Evolutionary conservation across 352 stramenopile species (phyloP).

Genomic region (Pilasporangium apinafurcum): DNA sequence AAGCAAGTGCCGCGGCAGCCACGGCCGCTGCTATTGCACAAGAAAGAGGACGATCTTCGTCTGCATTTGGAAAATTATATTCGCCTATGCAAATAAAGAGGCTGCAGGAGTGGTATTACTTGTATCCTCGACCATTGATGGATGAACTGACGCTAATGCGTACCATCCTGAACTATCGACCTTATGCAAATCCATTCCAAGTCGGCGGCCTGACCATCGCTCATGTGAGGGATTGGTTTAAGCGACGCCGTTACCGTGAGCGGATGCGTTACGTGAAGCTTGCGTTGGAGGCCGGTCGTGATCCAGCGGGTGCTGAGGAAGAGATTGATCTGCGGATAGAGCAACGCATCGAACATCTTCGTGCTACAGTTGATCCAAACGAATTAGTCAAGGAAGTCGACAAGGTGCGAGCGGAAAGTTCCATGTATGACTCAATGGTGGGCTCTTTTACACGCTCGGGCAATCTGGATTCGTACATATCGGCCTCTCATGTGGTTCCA

Average conservation of each 20-base stretch:
- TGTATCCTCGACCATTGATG: slow-evolving; percentile 64
- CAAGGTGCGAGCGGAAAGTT: slow-evolving; percentile 53
- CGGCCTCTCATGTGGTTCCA: slow-evolving; percentile 43
- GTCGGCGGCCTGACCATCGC: slow-evolving; percentile 49
- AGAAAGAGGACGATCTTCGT: slow-evolving; percentile 48
- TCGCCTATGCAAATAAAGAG: slow-evolving; percentile 70
- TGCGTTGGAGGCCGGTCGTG: slow-evolving; percentile 53
- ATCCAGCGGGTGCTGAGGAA: slow-evolving; percentile 56
- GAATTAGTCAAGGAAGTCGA: slow-evolving; percentile 80
- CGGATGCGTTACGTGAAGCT: slow-evolving; percentile 74
- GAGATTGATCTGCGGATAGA: slow-evolving; percentile 76
- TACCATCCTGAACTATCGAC: slow-evolving; percentile 77
- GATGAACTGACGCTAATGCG: slow-evolving; percentile 83
- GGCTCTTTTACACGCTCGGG: slow-evolving; percentile 50
- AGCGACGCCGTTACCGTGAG: slow-evolving; percentile 73
- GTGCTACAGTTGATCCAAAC: slow-evolving; percentile 60
- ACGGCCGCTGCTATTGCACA: slow-evolving; percentile 70
- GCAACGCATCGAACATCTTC: slow-evolving; percentile 67
- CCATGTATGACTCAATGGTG: slow-evolving; percentile 59
- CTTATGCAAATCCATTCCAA: slow-evolving; percentile 65
- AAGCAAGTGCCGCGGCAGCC: slow-evolving; percentile 51
- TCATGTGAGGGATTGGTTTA: slow-evolving; percentile 83
- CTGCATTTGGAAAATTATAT: slow-evolving; percentile 44
- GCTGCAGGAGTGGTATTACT: slow-evolving; percentile 81
- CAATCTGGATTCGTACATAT: slow-evolving; percentile 51